Percentiles rank a stretch among this genome's conserved stretches.
These are phyloP conservation scores for Neonectria sp. DNA, from an alignment of 2,329 filamentous ascomycete species.

Conservation along the genomic window DNA sequence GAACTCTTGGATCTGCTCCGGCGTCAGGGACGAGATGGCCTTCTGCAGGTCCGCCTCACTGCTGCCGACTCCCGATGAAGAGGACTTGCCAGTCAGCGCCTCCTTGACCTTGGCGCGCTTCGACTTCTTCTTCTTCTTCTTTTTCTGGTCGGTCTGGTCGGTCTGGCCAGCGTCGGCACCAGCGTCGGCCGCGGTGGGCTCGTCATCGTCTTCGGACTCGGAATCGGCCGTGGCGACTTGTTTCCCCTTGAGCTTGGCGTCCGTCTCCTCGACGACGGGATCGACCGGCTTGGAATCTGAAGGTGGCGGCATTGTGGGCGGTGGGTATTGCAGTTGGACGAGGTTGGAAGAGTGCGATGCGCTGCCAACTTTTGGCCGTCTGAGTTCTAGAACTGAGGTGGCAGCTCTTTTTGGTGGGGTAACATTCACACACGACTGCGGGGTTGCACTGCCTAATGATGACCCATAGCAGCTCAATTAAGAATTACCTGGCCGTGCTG, in stretches of 20 bases:
- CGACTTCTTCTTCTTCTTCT: slow-evolving; percentile 77
- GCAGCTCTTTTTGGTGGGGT: slow-evolving; percentile 47
- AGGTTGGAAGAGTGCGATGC: slow-evolving; percentile 11
- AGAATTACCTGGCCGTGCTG: too few species aligned
- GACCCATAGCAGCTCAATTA: background rate
- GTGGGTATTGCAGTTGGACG: slow-evolving; percentile 23
- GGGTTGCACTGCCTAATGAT: slow-evolving; percentile 15
- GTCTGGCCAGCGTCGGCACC: slow-evolving; percentile 50
- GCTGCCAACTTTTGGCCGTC: slow-evolving; percentile 6
- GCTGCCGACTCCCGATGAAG: slow-evolving; percentile 44
- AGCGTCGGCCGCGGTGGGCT: slow-evolving; percentile 57
- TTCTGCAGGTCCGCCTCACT: slow-evolving; percentile 62
- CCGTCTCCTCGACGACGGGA: slow-evolving; percentile 61
- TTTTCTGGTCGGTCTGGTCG: slow-evolving; percentile 46
- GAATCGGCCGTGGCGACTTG: slow-evolving; percentile 64
- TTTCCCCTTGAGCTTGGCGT: slow-evolving; percentile 57
- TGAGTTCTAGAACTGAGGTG: slow-evolving; percentile 6
- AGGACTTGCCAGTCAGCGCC: slow-evolving; percentile 53
- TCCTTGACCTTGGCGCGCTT: slow-evolving; percentile 74
- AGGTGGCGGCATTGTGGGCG: slow-evolving; percentile 61
- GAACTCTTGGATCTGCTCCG: slow-evolving; percentile 74
- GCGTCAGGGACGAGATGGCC: slow-evolving; percentile 67
- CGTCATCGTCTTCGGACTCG: slow-evolving; percentile 58
- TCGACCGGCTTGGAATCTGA: slow-evolving; percentile 77
- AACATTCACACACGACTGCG: slow-evolving; percentile 29